Evolutionary conservation across 2,329 filamentous ascomycete genomes (phyloP), one percentile per base, ranked within the genome.

Genomic region (Albophoma yamanashiensis): DNA sequence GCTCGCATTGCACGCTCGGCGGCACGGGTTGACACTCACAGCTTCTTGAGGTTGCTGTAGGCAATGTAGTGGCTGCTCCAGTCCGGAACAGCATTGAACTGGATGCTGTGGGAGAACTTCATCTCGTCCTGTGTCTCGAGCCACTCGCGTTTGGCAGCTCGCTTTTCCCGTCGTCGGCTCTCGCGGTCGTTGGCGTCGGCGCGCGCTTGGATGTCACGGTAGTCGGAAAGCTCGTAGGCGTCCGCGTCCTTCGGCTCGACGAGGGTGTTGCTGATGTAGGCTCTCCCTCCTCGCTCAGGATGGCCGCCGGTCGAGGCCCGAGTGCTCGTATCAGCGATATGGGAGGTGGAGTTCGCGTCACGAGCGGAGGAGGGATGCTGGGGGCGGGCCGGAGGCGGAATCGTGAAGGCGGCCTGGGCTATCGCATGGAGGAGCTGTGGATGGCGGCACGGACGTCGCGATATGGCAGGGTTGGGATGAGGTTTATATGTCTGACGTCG

Each of bases 61-160:
- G 92, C 90, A 71, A 99, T 95, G 76, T 99, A 99, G 75, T 97
- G 87, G 69, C 88, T 92, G 79, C 91, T 97, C 94, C 94, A 99
- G 76, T 99, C 94, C n/a, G 94, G 94, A 68, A 99, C 94, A 64
- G 94, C 92, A 79, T 99, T 99, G 79, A 99, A 99, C 80, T 99
- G 94, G 68, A 99, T 88, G 76, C 93, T 97, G 75, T 99, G 94
- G 22, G 93, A 97, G 82, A 99, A 99, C 87, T 97, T 97, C 94
- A 99, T 99, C 71, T 91, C 90, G 85, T 89, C 87, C 66, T 81
- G 83, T 67, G 87, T 80, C 67, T 89, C 84, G 68, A 92, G 86
- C 81, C 84, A 83, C 70, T 79, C 78, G 73, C 85, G 82, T 79
- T 92, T 92, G 73, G 82, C 78, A 66, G 76, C 75, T 69, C 80